Base-by-base conservation (phyloP, 495 filamentous ascomycete species). In the Mytilinidion resinicola region DNA sequence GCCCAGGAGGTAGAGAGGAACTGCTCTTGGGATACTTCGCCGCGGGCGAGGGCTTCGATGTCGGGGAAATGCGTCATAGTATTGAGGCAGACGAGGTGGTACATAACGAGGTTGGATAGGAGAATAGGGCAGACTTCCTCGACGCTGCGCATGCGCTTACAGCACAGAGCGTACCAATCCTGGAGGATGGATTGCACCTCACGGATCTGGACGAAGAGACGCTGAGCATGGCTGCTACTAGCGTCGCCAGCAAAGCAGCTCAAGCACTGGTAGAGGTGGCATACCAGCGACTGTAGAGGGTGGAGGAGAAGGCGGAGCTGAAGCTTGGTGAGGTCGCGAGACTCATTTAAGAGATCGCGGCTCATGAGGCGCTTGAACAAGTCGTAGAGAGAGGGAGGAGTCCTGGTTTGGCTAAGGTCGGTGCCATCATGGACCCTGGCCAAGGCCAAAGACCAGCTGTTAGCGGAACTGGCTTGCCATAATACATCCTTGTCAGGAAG, bases 301-400 rank as follows among this genome's bases (percentile, higher is more conserved):
- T 81, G 78, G 0, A 83, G 69, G 2, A 83, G 70, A 7, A 82
- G 65, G 35, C 77, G 69, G 10, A 82, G 63, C 56, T 78, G 75
- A 21, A 78, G 73, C 9, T 75, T 74, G 3, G 77, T 74, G 11
- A 80, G 68, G 36, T 50, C 63, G 4, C 50, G 56, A 42, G 72
- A 66, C 12, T 71, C 59, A 30, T 60, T 61, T 0, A 67, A 44
- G 1, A 79, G 62, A 35, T 72, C 75, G 59, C 77, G 77, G 34
- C 74, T 71, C 14, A 80, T 69, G 58, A 82, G 75, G 38, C 78
- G 76, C 55, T 55, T 53, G 55, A 62, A 57, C 20, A 62, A 19
- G 21, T 61, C 59, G 25, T 61, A 47, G 33, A 57, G 54, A 12
- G 54, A 62, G 14, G 58, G 58, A 14, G 51, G 51, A 2, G 53